A percentile compares a stretch with the other conserved stretches of the same genome.
phyloP scores from a whole-genome alignment of 129 eudicot species.

The Pseudognaphalium luteoalbum region DNA sequence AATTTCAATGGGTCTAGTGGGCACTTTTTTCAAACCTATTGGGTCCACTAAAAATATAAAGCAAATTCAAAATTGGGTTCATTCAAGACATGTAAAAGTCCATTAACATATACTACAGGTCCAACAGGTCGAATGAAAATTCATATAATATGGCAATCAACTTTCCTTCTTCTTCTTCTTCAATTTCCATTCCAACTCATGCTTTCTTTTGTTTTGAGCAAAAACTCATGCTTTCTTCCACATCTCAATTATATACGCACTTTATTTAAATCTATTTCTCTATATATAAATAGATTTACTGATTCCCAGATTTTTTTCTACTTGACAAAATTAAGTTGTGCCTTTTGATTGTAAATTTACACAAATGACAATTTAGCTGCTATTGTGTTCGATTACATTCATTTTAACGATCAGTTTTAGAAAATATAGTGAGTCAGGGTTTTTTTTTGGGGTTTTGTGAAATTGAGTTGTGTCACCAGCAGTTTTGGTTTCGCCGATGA shows the following conservation, averaged over 20 bases:
- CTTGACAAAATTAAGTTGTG: conserved; percentile 13
- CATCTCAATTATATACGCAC: no score
- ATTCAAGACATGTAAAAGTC: no score
- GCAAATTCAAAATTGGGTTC: no score
- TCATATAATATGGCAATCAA: conserved; percentile 24
- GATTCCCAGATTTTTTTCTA: conserved; percentile 16
- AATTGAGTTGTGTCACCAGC: conserved; percentile 15
- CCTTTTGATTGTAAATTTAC: background rate
- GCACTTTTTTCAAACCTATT: no score
- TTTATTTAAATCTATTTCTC: conserved; percentile 22
- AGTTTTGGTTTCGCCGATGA: no score
- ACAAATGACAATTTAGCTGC: conserved; percentile 15
- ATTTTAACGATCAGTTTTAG: conserved; percentile 1
- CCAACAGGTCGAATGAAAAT: no score
- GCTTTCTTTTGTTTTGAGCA: no score
- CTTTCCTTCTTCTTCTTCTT: conserved; percentile 8
- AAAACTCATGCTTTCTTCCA: conserved; percentile 35
- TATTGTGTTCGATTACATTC: conserved; percentile 11
- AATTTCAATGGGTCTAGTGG: no score
- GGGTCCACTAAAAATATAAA: no score
- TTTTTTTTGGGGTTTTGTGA: conserved; percentile 16
- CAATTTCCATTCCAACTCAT: conserved; percentile 32
- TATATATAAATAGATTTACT: background rate
- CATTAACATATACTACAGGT: no score
- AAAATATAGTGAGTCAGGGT: background rate